phyloP scores from a whole-genome alignment of 139 green algal genomes.

The Chara braunii region DNA sequence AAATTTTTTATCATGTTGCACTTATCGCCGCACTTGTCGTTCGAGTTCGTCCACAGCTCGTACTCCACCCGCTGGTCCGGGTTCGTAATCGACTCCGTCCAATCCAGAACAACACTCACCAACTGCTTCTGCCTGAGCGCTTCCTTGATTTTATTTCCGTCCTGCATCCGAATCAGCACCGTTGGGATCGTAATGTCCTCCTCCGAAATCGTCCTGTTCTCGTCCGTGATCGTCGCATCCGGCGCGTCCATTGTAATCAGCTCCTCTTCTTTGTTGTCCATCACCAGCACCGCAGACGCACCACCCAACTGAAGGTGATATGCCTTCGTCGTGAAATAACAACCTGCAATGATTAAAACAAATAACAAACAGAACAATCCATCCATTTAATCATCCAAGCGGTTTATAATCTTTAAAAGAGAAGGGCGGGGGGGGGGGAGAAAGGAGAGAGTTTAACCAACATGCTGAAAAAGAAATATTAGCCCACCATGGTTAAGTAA shows the following conservation, averaged over 20 bases:
- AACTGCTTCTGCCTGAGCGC: slow-evolving; percentile 52
- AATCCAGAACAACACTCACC: slow-evolving; percentile 64
- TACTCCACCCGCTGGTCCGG: slow-evolving; percentile 59
- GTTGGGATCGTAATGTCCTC: slow-evolving; percentile 70
- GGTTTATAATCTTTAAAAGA: background rate
- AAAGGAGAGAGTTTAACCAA: no score
- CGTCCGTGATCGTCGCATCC: slow-evolving; percentile 36
- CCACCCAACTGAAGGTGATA: slow-evolving; percentile 76
- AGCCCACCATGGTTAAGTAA: no score
- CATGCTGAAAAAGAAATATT: no score
- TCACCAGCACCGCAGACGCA: slow-evolving; percentile 64
- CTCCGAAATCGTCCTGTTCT: slow-evolving; percentile 64
- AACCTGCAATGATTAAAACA: slow-evolving; percentile 42
- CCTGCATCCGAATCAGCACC: slow-evolving; percentile 61
- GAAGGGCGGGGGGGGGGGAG: no score
- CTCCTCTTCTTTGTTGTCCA: slow-evolving; percentile 61
- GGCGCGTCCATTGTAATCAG: slow-evolving; percentile 68
- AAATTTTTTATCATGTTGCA: slow-evolving; percentile 74
- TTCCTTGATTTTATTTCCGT: slow-evolving; percentile 59
- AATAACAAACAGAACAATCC: background rate
- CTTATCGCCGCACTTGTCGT: slow-evolving; percentile 67
- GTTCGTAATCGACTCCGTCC: slow-evolving; percentile 66
- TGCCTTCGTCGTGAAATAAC: slow-evolving; percentile 83
- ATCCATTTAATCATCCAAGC: background rate
- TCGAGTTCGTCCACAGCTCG: slow-evolving; percentile 90